Evolutionary conservation across 2,329 filamentous ascomycete species (phyloP), one percentile per base, ranked within the genome.

Genomic region (Neurospora sp.): DNA sequence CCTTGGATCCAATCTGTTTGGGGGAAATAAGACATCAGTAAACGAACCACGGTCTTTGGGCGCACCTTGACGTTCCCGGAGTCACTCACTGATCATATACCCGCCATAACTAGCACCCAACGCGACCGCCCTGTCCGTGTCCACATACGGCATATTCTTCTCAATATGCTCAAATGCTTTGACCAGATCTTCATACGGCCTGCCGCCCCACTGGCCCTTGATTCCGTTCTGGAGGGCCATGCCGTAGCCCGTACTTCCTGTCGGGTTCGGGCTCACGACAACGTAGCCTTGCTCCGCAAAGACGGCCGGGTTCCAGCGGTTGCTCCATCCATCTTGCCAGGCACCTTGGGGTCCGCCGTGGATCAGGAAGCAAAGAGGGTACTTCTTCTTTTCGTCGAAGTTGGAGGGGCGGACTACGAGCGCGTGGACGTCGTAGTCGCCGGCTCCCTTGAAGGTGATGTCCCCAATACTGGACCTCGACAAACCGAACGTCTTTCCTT

Each of bases 241-340:
- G 5, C 93, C 93, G 76, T 93, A 97, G 3, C 92, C 91, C 5
- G 92, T 93, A 76, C 89, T 92, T 19, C 93, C 93, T 0, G 92
- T 96, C 9, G 92, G 92, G 78, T 97, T 97, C 10, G 93, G 92
- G 67, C 89, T 86, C 66, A 97, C 88, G 28, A 91, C 92, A 3
- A 97, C 86, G 77, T 96, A 97, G 66, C 93, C 93, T 80, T 95
- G 92, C 78, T 96, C 93, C 3, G 93, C 93, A 77, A 93, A 96
- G 10, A 95, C 86, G 71, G 91, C 92, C 1, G 91, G 90, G 77
- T 96, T 96, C 93, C 93, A 97, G 19, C 93, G 85, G 2, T 90
- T 93, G 78, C 87, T 91, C 92, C 93, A 96, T 38, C 85, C 83
- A 76, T 96, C 90, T 39, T 79, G 82, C 90, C 91, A 95, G 0